Percentiles rank a stretch among this genome's conserved stretches.
Conservation (phyloP, 345 rosid species). For the Stellera chamaejasme region DNA sequence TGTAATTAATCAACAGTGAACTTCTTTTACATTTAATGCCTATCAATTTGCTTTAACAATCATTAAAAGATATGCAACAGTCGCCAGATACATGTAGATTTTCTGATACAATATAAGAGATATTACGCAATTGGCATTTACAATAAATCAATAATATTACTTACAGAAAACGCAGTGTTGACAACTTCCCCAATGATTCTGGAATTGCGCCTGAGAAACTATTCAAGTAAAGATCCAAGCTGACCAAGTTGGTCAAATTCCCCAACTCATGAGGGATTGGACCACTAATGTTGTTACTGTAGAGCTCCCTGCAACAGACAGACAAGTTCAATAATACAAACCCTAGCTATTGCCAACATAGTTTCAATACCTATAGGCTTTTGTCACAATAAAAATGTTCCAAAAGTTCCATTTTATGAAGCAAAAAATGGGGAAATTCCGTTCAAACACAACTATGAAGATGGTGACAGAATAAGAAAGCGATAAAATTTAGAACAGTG, state of each 20-base stretch:
- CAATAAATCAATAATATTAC: conserved; percentile 12
- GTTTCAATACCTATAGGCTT: background rate
- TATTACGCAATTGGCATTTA: too few relatives aligned
- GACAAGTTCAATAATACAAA: background rate
- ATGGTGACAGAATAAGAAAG: too few relatives aligned
- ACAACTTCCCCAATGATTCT: conserved; percentile 62
- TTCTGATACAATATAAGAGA: too few relatives aligned
- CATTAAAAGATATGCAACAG: too few relatives aligned
- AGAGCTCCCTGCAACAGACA: conserved; percentile 60
- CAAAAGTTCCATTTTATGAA: too few relatives aligned
- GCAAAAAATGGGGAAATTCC: too few relatives aligned
- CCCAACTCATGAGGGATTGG: conserved; percentile 81
- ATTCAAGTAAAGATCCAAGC: conserved; percentile 93
- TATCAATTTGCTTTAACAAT: too few relatives aligned
- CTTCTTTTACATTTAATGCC: too few relatives aligned
- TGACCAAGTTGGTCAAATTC: conserved; percentile 76
- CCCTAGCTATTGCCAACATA: background rate
- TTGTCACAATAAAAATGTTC: too few relatives aligned
- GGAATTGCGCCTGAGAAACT: conserved; percentile 78
- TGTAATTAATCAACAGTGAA: too few relatives aligned
- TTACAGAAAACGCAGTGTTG: conserved; percentile 84
- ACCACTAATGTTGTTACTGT: conserved; percentile 79
- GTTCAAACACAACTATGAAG: too few relatives aligned
- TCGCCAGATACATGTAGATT: background rate
- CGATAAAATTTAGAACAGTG: too few relatives aligned